Evolutionary conservation across 768 basidiomycete genomes (phyloP), one percentile per base, ranked within the genome.

Genomic region (Boletus pseudopeckii): DNA sequence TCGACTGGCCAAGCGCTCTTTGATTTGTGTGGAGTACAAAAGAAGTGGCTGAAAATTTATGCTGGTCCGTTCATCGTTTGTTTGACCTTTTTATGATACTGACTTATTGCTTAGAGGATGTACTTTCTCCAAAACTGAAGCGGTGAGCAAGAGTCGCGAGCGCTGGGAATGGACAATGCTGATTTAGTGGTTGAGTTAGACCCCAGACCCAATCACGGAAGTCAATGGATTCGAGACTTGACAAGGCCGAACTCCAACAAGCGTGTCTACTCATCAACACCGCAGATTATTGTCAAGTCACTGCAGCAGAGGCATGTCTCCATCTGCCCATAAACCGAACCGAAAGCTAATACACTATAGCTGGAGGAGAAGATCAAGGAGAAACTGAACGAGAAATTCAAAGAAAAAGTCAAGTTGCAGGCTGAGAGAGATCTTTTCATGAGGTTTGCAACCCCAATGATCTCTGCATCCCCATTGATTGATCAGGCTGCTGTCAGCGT

Each of bases 231-330:
- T 81, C 83, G 6, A 82, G 88, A n/a, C 80, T 84, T 32, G 94
- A 97, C 66, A 57, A 80, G 8, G 76, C 77, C 4, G 86, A 94
- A 54, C 69, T 98, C 32, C 85, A 83, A 62, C 90, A 89, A 57
- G 84, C 90, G 0, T 94, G 92, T 66, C 74, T 92, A n/a, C 73
- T 96, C 24, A 85, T 99, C 65, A 98, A 99, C 64, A 99, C 97
- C 0, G 96, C 95, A 1, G 95, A 98, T 66, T 99, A 98, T 67
- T 99, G 97, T 65, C 90, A 94, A 58, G 84, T 82, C 1, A 99
- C 96, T 3, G 91, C 95, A 1, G 65, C 84, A 18, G 92, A 97
- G 81, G 94, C 88, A 61, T 10, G 75, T 54, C 11, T 48, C 32
- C 2, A 34, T 45, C 18, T 13, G 8, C 37, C 9, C 34, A 39